Evolutionary conservation across 139 green algal species (phyloP), one percentile per base, ranked within the genome.

Genomic region (Astrephomene gubernaculifera): DNA sequence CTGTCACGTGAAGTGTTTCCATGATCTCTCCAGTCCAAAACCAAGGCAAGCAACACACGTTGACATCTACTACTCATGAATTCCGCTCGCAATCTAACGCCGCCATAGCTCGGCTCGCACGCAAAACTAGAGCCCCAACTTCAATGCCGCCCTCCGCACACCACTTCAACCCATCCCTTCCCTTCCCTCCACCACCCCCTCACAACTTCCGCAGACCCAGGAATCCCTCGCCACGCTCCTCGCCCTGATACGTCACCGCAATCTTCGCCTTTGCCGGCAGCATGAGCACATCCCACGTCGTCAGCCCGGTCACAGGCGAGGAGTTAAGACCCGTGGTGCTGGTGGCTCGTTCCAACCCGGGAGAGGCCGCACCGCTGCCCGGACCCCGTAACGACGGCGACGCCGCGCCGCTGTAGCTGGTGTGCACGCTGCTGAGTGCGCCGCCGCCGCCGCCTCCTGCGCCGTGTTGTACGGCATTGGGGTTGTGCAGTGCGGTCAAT

Each of bases 221-320:
- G 65, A 86, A 86, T 35, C 79, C 79, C 52, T 86, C 79, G 19
- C 79, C 79, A 10, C 79, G 79, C 33, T 86, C 79, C 35, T 86
- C 79, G 22, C 79, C 79, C 63, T 60, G 35, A 49, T 86, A 86
- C 67, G 79, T 86, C 10, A 86, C 65, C 33, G 79, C 79, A 10
- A 86, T 31, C 67, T 86, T 86, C 0, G 79, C 79, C 64, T 86
- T 76, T 2, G 65, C 79, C 10, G 65, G 79, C 79, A 86, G 49
- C 36, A 43, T 1, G 19, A 86, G 36, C 79, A 86, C 79, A 27
- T 86, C 79, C 79, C 64, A 78, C 35, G 35, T 27, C 24, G 79
- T 78, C 45, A 86, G 25, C 25, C 79, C 79, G 43, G 79, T 78
- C 24, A 57, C 49, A 4, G 19, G 10, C 9, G 45, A 74, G 22